Conservation (phyloP, 345 rosid genomes). For the Bretschneidera sinensis region DNA sequence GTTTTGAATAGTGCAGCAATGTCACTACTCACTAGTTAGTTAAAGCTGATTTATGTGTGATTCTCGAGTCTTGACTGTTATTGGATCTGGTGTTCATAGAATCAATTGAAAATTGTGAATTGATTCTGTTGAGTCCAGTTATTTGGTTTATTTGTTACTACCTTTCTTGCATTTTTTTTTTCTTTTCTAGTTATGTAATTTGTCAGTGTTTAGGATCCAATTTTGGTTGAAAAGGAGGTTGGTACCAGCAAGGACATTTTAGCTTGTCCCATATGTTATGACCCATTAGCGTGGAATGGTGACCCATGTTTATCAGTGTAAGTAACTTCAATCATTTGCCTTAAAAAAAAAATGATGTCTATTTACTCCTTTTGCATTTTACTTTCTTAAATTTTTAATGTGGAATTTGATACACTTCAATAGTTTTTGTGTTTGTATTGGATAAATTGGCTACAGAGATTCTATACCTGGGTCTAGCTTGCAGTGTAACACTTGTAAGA, state of each 20-base stretch:
- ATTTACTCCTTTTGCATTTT: no score
- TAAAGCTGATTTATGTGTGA: no score
- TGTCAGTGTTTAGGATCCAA: conserved; percentile 28
- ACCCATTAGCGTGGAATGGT: conserved; percentile 32
- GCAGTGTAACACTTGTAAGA: conserved; percentile 62
- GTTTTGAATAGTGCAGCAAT: no score
- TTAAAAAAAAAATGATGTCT: no score
- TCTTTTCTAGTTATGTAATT: neutral
- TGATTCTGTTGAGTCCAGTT: neutral
- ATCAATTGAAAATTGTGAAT: no score
- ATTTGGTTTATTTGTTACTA: no score
- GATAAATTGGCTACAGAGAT: conserved; percentile 34
- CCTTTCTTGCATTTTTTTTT: no score
- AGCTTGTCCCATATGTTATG: conserved; percentile 85
- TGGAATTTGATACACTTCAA: neutral
- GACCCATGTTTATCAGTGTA: conserved; percentile 41
- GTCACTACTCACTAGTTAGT: no score
- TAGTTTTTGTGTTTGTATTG: neutral
- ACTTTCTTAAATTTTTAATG: neutral
- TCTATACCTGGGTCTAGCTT: conserved; percentile 35
- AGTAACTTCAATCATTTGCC: conserved; percentile 20
- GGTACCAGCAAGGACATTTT: conserved; percentile 25
- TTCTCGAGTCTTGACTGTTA: no score
- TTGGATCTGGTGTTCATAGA: no score
- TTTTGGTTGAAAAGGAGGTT: conserved; percentile 30